Conservation (phyloP, 2,329 filamentous ascomycete species). For the Cladosporium colombiae region DNA sequence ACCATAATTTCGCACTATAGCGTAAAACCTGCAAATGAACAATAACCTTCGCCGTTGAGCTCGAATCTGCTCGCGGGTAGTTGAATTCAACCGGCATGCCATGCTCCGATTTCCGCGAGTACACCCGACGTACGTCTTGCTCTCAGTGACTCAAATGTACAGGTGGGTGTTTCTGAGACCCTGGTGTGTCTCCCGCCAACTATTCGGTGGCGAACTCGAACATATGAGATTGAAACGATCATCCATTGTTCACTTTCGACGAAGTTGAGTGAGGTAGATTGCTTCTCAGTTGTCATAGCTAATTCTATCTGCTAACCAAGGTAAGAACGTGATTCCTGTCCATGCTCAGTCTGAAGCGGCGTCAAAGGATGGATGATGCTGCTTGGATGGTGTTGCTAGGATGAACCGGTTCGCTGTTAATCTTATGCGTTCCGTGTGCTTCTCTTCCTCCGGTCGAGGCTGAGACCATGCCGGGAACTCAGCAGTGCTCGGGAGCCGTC, state of each 20-base stretch:
- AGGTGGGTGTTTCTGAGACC: background rate
- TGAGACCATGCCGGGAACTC: conserved; percentile 44
- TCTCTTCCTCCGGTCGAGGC: conserved; percentile 44
- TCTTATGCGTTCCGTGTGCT: conserved; percentile 43
- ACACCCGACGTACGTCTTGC: background rate
- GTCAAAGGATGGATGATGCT: conserved; percentile 33
- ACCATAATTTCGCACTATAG: background rate
- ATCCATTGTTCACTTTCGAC: background rate
- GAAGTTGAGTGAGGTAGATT: background rate
- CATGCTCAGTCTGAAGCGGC: background rate
- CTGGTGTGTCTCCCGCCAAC: background rate
- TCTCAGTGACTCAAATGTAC: background rate
- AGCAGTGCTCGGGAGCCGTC: conserved; percentile 37
- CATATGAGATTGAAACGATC: background rate
- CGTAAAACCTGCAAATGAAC: background rate
- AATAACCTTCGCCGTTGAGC: background rate
- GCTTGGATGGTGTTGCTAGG: conserved; percentile 39
- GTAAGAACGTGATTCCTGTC: background rate
- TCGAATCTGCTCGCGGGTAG: background rate
- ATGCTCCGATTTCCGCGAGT: background rate
- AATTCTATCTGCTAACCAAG: background rate
- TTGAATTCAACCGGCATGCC: too few relatives aligned
- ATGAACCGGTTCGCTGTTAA: conserved; percentile 43
- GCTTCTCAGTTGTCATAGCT: background rate
- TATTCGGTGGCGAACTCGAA: background rate